Conservation (phyloP, 2,329 filamentous ascomycete species). For the Catunica adiposa region DNA sequence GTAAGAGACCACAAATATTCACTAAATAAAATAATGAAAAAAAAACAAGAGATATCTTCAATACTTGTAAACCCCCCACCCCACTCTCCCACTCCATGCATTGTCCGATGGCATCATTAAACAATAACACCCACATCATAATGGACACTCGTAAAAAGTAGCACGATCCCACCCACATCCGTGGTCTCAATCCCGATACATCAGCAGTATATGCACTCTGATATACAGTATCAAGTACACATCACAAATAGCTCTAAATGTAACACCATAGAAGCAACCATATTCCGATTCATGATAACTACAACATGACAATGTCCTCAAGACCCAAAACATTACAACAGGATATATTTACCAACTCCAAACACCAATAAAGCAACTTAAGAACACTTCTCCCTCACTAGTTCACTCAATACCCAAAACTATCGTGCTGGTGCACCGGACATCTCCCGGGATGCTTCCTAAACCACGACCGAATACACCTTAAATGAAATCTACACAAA, state of each 20-base stretch:
- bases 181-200: neutral
- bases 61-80: too few relatives aligned
- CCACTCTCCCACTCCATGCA: too few relatives aligned
- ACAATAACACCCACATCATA: neutral
- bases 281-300: too few relatives aligned
- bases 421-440: constrained; percentile 49
- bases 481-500: constrained; percentile 45
- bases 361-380: neutral
- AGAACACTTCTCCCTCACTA: neutral
- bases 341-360: neutral
- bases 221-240: too few relatives aligned
- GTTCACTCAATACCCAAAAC: constrained; percentile 39
- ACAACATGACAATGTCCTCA: neutral
- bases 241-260: too few relatives aligned
- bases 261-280: too few relatives aligned
- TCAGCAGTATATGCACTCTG: too few relatives aligned
- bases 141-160: too few relatives aligned
- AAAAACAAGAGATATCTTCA: too few relatives aligned
- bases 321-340: neutral
- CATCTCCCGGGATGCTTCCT: constrained; percentile 44
- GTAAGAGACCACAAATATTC: too few relatives aligned
- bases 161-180: neutral
- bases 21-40: too few relatives aligned
- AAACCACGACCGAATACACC: constrained; percentile 48
- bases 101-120: neutral